Evolutionary conservation across 148 eudicot genomes (phyloP), one percentile per base, ranked within the genome.

Genomic region (Rhododendron mucronatum): DNA sequence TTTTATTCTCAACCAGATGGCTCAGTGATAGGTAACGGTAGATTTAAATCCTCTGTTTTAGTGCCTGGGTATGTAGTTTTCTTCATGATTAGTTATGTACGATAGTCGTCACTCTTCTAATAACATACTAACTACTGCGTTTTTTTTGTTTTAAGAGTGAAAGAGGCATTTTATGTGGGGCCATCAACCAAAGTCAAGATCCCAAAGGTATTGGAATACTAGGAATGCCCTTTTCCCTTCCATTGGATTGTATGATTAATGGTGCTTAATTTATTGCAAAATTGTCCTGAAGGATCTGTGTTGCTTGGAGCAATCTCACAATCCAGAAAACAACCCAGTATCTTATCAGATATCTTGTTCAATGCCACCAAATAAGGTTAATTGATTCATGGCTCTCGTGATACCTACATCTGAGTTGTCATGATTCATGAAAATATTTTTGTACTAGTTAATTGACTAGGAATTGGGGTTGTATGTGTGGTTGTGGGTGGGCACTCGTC

Each of bases 291-390:
- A 85, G 99, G 99, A 75, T 94, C 98, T 85, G 91, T 95, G 84
- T 88, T 97, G 89, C 89, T 94, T 88, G 99, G 99, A 73, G 89
- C 93, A 76, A 94, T 97, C 85, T 94, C 98, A 28, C 94, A 91
- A 92, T 90, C 93, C 93, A 78, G 87, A 90, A 87, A 93, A 94
- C 86, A 91, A 91, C 75, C 98, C 98, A n/a, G 96, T 90, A 44
- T 90, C 95, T 82, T 94, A 94, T 91, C 92, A 88, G 84, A 91
- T 97, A 87, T 93, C 91, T 63, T 97, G 92, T 88, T 88, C 90
- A 78, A 92, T 95, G 84, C 99, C 98, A 83, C 98, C 98, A 82
- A 88, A 86, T 82, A 92, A 95, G 98, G 99, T 97, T 88, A 57
- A 80, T 84, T 13, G 1, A 55, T 73, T 80, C 74, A 69, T 80